Base-by-base conservation (phyloP, 2,329 filamentous ascomycete genomes). In the Claviceps purpurea region DNA sequence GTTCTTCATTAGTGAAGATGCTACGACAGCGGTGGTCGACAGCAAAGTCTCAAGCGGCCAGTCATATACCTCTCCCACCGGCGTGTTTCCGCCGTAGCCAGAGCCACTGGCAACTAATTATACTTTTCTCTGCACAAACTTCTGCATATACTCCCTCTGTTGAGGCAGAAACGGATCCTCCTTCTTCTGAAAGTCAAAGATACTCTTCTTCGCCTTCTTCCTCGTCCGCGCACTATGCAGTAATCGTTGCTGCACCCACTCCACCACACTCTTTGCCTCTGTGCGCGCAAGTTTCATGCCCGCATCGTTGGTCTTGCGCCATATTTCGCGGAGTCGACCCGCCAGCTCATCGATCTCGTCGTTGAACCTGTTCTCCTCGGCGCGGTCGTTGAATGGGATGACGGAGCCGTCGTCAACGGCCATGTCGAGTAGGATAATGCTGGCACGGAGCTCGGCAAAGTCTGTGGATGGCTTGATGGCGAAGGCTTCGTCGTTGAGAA, bases 241-340 rank as follows among this genome's bases (percentile, higher is more conserved):
- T 14, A 96, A 72, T 52, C 90, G 79, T 60, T 86, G 81, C 54
- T 83, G 77, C n/a, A 95, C 70, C 53, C 82, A 76, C 60, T 94
- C 85, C 41, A 95, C 73, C 11, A 77, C 75, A 51, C 82, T 81
- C 67, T 95, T 95, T 13, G 86, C 81, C 61, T 94, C 82, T 34
- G 87, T 85, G 34, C 86, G 78, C 16, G 78, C 76, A 53, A 93
- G 73, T 22, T 81, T 81, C 45, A 87, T 84, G 42, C 87, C 87
- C 1, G 82, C 77, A 60, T 89, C 87, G 54, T 83, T 77, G 60
- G 95, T 94, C 41, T 75, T 76, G 53, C 72, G 70, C 66, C 73
- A 74, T 37, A 82, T 68, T 16, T 68, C 64, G 56, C 82, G 79
- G 50, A 94, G 71, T 38, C 71, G 72, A 18, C 68, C 67, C 1